A percentile compares a stretch with the other conserved stretches of the same genome.
These are phyloP conservation scores for Aspergillus ellipticus DNA, from an alignment of 495 filamentous ascomycete genomes.

Conservation along the genomic window DNA sequence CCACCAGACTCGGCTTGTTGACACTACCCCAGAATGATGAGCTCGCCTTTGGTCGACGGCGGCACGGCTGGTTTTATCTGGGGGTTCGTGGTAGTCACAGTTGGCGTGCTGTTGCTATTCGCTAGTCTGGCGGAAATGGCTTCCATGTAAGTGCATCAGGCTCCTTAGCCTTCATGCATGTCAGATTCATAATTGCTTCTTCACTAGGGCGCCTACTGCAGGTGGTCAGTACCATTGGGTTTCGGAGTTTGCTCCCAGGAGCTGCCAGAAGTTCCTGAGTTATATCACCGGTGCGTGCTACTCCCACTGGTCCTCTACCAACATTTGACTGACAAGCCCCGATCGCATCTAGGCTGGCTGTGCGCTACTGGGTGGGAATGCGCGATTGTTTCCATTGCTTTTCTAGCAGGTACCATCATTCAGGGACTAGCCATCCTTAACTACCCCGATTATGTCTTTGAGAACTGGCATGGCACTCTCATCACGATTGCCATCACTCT, in stretches of 20 bases:
- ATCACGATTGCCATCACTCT: slow-evolving; percentile 32
- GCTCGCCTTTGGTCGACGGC: neutral
- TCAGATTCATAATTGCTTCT: neutral
- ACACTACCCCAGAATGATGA: neutral
- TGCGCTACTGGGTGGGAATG: slow-evolving; percentile 36
- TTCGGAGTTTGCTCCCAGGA: slow-evolving; percentile 31
- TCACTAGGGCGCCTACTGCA: slow-evolving; percentile 30
- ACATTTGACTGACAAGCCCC: neutral
- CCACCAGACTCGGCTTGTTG: neutral
- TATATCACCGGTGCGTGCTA: slow-evolving; percentile 33
- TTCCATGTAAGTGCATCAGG: slow-evolving; percentile 26
- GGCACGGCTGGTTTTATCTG: neutral
- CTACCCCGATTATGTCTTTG: slow-evolving; percentile 26
- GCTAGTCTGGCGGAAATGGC: slow-evolving; percentile 36
- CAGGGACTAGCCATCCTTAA: slow-evolving; percentile 39
- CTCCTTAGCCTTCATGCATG: slow-evolving; percentile 1
- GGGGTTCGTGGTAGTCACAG: neutral
- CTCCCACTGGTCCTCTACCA: neutral
- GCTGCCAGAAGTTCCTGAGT: slow-evolving; percentile 32
- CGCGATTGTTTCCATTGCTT: slow-evolving; percentile 16
- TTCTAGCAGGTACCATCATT: slow-evolving; percentile 32
- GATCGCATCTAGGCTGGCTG: slow-evolving; percentile 31
- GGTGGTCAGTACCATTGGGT: slow-evolving; percentile 47
- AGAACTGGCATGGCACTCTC: slow-evolving; percentile 39
- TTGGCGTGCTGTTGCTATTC: neutral